Percentiles rank a stretch among this genome's conserved stretches.
phyloP scores from a whole-genome alignment of 306 rosid species.

The Cucumis hystrix region DNA sequence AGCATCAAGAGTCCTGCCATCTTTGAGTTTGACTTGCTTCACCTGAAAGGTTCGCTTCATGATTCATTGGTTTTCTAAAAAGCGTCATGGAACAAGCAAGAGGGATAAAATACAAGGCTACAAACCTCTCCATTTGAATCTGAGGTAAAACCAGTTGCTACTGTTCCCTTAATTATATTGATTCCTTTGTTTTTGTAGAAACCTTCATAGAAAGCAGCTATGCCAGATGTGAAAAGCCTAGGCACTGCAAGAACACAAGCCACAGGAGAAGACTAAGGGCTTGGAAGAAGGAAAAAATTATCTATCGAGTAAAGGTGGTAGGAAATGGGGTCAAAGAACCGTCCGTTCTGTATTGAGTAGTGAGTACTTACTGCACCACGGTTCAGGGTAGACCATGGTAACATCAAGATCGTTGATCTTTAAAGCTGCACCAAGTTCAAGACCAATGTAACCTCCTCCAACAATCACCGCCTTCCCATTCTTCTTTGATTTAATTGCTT shows the following conservation, averaged over 20 bases:
- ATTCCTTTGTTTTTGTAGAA: constrained; percentile 71
- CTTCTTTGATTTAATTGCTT: constrained; percentile 62
- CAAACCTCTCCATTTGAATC: constrained; percentile 75
- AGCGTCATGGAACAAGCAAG: neutral
- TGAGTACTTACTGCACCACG: constrained; percentile 95
- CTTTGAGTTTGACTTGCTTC: constrained; percentile 84
- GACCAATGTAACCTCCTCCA: constrained; percentile 97
- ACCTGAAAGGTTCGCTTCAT: constrained; percentile 37
- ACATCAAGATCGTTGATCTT: constrained; percentile 63
- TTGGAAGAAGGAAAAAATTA: neutral
- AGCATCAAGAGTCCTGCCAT: constrained; percentile 76
- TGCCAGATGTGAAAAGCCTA: constrained; percentile 77
- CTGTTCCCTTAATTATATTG: constrained; percentile 82
- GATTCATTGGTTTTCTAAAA: neutral
- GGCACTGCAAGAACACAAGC: constrained; percentile 57
- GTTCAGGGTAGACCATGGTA: constrained; percentile 94
- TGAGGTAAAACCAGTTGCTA: constrained; percentile 67
- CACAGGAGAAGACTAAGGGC: constrained; percentile 4
- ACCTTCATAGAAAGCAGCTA: constrained; percentile 84
- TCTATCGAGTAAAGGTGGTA: neutral
- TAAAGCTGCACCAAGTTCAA: constrained; percentile 84
- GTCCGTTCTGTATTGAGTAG: constrained; percentile 11
- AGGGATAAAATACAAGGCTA: neutral
- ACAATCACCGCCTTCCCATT: constrained; percentile 83
- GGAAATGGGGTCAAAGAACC: neutral